Evolutionary conservation across 2,329 filamentous ascomycete species (phyloP), one percentile per base, ranked within the genome.

Genomic region (Diaporthe sp.): DNA sequence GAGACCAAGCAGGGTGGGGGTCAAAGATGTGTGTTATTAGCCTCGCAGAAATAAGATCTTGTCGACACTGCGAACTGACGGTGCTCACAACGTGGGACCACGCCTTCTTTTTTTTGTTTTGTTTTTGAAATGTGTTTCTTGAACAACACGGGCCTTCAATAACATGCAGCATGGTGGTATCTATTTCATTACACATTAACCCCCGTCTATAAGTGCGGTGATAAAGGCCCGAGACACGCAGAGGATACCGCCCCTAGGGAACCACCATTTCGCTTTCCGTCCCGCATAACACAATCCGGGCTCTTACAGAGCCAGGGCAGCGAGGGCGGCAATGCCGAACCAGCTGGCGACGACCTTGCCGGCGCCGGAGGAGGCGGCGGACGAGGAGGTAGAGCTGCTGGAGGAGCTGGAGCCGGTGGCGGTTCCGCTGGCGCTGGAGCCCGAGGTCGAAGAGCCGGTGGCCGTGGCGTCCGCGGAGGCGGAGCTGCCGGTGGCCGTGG

Each of bases 291-390:
- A 39, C 31, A 2, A 2, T 42, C 22, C 10, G 28, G 17, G 55
- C 22, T 28, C 37, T 65, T 75, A 77, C 73, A 77, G 76, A 47
- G 73, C 73, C 31, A 77, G 39, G 22, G 72, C 76, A n/a, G 76
- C 76, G 25, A 73, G 44, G n/a, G 76, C 76, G 6, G 72, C 49
- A 28, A 73, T 25, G 7, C 76, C 73, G 49, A 73, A 39, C 76
- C 76, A 77, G 8, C 76, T 74, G 49, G 71, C 76, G 9, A 77
- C 57, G 31, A 77, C 39, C 76, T 75, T 75, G 28, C 74, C 76
- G 25, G 73, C 73, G 22, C 73, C 76, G 6, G 76, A 75, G 34
- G 73, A 44, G 13, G 75, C 25, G 28, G 13, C 61, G 7, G 74
- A 15, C 13, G 75, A n/a, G n/a, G 75, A 49, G 65, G 65, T 65